These are phyloP conservation scores for Sapria himalayana DNA, from an alignment of 345 rosid genomes.

Conservation along the genomic window DNA sequence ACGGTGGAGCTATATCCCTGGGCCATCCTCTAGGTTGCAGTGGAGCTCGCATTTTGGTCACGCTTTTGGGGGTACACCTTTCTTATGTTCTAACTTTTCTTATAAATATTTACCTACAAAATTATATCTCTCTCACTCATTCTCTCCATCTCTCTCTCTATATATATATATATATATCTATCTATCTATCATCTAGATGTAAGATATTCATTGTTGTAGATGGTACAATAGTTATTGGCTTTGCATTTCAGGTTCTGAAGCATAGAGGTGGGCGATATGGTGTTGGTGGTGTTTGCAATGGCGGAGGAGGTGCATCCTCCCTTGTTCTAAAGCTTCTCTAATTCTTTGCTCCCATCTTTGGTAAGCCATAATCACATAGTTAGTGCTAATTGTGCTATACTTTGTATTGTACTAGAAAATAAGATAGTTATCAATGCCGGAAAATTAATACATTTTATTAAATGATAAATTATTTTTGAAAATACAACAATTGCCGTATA, in stretches of 20 bases:
- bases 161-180: neutral
- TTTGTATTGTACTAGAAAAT: too few species aligned
- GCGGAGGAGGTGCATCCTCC: slow-evolving; percentile 95
- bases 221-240: too few species aligned
- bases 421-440: too few species aligned
- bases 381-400: too few species aligned
- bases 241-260: slow-evolving; percentile 37
- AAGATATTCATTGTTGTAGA: too few species aligned
- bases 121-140: neutral
- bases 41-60: slow-evolving; percentile 83
- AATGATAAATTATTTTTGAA: too few species aligned
- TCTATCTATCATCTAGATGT: neutral
- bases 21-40: slow-evolving; percentile 99
- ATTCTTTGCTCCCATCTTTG: slow-evolving; percentile 16
- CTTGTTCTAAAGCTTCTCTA: slow-evolving; percentile 73
- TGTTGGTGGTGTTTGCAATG: slow-evolving; percentile 88
- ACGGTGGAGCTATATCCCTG: slow-evolving; percentile 91
- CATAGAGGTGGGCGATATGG: slow-evolving; percentile 62
- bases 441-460: too few species aligned
- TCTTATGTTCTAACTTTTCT: slow-evolving; percentile 3
- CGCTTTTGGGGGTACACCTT: slow-evolving; percentile 73
- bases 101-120: neutral
- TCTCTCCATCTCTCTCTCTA: neutral
- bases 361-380: slow-evolving; percentile 10
- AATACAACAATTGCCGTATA: too few species aligned